Evolutionary conservation across 257 asterid species (phyloP), one percentile per base, ranked within the genome.

Genomic region (Perilla frutescens): DNA sequence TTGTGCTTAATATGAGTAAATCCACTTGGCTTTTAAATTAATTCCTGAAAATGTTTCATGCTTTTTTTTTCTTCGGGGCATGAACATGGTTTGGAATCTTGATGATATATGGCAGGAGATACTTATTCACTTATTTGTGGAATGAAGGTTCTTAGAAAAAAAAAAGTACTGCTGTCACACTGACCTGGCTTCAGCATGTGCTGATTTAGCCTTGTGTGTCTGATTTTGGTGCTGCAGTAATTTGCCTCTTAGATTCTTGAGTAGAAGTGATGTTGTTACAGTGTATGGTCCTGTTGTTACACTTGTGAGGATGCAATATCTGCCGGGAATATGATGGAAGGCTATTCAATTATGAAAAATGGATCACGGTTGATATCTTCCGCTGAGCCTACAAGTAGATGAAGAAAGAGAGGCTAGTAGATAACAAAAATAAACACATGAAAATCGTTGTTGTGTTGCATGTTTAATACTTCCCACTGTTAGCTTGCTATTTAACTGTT

Each of bases 391-490:
- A 45, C 10, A 43, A 5, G 40, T 31, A 48, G 31, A 31, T 45
- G 41, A 29, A 37, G 41, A 29, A 37, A 36, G 20, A 68, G 51
- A 34, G 49, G 49, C 14, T 36, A 55, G 29, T 54, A 8, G 45
- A 40, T 34, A 67, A 34, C n/a, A 57, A 49, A 67, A 8, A 49
- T 20, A 49, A 59, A 32, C 56, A 13, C 29, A 39, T 26, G 9
- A 29, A 48, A 3, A 10, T 14, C 5, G 13, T 5, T 70, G 48
- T 47, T 71, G 49, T 57, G 63, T 66, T 55, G 26, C 71, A 51
- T 53, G 41, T 56, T 32, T 45, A 0, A 14, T 29, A 7, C 15
- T 63, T 44, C 60, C 10, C 48, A 48, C 5, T 26, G 15, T 11
- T 13, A 47, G 53, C 68, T 63, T 45, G 6, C 73, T 45, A 34